phyloP scores from a whole-genome alignment of 306 rosid species.

The Rosa rugosa region DNA sequence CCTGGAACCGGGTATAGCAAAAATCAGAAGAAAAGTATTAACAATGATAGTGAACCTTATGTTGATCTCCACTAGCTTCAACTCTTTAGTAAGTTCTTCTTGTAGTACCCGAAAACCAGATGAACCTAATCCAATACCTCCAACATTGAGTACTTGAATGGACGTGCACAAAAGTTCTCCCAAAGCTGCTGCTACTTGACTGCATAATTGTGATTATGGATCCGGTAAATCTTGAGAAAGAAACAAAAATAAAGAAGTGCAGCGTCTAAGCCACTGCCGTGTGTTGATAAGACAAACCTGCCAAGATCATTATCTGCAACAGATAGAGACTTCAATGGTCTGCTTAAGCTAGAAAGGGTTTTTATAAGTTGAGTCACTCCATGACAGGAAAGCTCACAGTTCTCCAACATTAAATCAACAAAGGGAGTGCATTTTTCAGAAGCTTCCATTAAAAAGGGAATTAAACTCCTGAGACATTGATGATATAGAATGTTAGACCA shows the following conservation, averaged over 20 bases:
- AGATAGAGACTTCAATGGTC: constrained; percentile 72
- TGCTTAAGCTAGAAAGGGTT: constrained; percentile 50
- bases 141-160: constrained; percentile 55
- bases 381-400: constrained; percentile 62
- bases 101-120: constrained; percentile 68
- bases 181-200: constrained; percentile 67
- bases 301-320: constrained; percentile 85
- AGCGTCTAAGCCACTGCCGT: constrained; percentile 15
- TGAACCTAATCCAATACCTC: constrained; percentile 66
- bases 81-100: constrained; percentile 42
- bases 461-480: constrained; percentile 58
- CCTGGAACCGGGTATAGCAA: not conserved
- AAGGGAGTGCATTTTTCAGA: constrained; percentile 47
- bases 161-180: constrained; percentile 54
- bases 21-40: constrained; percentile 25
- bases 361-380: constrained; percentile 60
- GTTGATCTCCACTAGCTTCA: constrained; percentile 59
- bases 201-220: constrained; percentile 39
- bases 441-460: constrained; percentile 59
- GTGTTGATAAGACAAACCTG: constrained; percentile 56
- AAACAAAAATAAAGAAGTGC: constrained; percentile 17
- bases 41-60: constrained; percentile 56
- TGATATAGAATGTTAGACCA: constrained; percentile 32
- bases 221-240: constrained; percentile 23
- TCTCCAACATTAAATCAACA: constrained; percentile 59